These are phyloP conservation scores for Pisolithus marmoratus DNA, from an alignment of 768 basidiomycete genomes.

Conservation along the genomic window DNA sequence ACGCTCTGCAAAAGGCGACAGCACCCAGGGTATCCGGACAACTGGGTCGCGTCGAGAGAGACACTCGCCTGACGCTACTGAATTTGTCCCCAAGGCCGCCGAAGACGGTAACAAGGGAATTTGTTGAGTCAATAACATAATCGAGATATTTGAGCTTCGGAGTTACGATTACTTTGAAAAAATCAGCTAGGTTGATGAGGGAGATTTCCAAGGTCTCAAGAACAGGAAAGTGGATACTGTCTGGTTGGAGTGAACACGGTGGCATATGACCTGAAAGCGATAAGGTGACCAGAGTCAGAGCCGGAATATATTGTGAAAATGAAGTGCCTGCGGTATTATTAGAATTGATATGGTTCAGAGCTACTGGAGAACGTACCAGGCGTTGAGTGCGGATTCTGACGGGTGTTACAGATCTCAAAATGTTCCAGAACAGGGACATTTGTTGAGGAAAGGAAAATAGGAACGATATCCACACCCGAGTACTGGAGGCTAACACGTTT, in stretches of 20 bases:
- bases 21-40: background rate
- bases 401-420: too few relatives aligned
- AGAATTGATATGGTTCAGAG: too few relatives aligned
- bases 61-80: background rate
- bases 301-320: background rate
- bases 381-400: too few relatives aligned
- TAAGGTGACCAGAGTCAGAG: background rate
- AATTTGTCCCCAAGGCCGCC: background rate
- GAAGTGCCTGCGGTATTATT: too few relatives aligned
- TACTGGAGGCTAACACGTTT: too few relatives aligned
- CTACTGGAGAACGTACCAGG: too few relatives aligned
- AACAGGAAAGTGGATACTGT: too few relatives aligned
- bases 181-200: background rate
- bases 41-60: background rate
- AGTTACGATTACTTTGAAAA: background rate
- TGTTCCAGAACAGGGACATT: too few relatives aligned
- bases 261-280: background rate
- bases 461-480: too few relatives aligned
- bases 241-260: background rate
- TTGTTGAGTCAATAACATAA: background rate
- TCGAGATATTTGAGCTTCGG: background rate
- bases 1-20: background rate
- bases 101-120: background rate
- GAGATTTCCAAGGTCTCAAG: background rate
- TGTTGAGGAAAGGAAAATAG: too few relatives aligned